Conservation (phyloP, 345 rosid species). For the Turnera subulata region DNA sequence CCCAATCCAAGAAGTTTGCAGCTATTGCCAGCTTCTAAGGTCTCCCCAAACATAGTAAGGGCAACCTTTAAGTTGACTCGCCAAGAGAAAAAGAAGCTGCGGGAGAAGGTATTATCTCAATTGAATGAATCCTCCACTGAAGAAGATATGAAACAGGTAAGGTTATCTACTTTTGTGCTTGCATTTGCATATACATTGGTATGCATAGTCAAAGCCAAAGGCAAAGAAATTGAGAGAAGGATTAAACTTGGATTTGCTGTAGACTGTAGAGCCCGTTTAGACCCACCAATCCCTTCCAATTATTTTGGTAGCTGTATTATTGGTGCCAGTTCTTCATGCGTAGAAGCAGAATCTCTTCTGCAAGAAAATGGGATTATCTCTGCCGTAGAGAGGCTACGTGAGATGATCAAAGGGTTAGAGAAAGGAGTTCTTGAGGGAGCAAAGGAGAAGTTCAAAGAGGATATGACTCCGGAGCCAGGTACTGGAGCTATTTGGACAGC, state of each 20-base stretch:
- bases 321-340: background rate
- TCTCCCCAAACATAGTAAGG: no score
- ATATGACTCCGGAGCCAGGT: background rate
- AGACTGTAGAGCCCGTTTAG: conserved; percentile 35
- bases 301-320: conserved; percentile 43
- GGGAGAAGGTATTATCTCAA: conserved; percentile 8
- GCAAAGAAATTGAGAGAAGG: conserved; percentile 7
- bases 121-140: background rate
- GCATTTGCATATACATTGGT: conserved; percentile 23
- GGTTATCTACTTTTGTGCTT: conserved; percentile 33
- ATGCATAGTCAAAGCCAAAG: conserved; percentile 29
- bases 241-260: conserved; percentile 21
- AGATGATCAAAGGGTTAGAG: background rate
- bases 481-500: background rate
- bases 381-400: background rate
- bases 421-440: background rate
- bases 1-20: background rate
- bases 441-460: conserved; percentile 1
- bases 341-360: conserved; percentile 8
- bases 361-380: background rate
- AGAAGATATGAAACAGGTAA: no score
- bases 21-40: background rate
- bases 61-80: no score
- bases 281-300: conserved; percentile 42
- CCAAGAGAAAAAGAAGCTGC: conserved; percentile 29